A percentile compares a stretch with the other conserved stretches of the same genome.
Conservation (phyloP, 257 asterid genomes). For the Thymus quinquecostatus region DNA sequence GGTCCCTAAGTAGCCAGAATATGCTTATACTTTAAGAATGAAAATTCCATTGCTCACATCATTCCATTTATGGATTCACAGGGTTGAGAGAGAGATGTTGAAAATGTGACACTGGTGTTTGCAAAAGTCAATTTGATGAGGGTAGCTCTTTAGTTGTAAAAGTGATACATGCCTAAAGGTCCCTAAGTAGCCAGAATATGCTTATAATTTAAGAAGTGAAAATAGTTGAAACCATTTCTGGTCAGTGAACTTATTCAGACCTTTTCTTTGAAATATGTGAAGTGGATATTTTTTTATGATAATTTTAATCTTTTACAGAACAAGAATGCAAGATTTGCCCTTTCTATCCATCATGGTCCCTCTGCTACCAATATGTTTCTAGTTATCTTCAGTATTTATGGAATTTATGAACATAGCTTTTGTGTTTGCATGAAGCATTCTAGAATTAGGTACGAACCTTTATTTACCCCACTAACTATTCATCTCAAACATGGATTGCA, state of each 20-base stretch:
- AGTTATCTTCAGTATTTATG: slow-evolving; percentile 24
- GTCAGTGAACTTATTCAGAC: slow-evolving; percentile 17
- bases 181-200: slow-evolving; percentile 11
- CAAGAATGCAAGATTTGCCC: slow-evolving; percentile 7
- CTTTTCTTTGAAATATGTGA: slow-evolving; percentile 10
- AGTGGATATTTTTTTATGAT: slow-evolving; percentile 6
- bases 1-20: slow-evolving; percentile 12
- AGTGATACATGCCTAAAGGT: slow-evolving; percentile 15
- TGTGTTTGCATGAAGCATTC: slow-evolving; percentile 19
- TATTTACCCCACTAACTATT: slow-evolving; percentile 12
- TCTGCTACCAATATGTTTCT: slow-evolving; percentile 1
- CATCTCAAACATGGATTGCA: slow-evolving; percentile 32
- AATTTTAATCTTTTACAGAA: slow-evolving; percentile 13
- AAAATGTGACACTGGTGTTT: slow-evolving; percentile 6
- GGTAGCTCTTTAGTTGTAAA: slow-evolving; percentile 19
- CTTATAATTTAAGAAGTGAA: slow-evolving; percentile 8
- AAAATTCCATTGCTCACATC: background rate
- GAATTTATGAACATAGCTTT: slow-evolving; percentile 19
- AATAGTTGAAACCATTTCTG: slow-evolving; percentile 14
- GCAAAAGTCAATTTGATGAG: slow-evolving; percentile 23
- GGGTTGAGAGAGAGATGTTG: slow-evolving; percentile 25
- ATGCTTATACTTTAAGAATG: slow-evolving; percentile 8
- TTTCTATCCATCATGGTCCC: slow-evolving; percentile 4
- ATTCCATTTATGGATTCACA: slow-evolving; percentile 19
- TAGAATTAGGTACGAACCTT: slow-evolving; percentile 1